Evolutionary conservation across 495 filamentous ascomycete species (phyloP), one percentile per base, ranked within the genome.

Genomic region (Ramalina intermedia): DNA sequence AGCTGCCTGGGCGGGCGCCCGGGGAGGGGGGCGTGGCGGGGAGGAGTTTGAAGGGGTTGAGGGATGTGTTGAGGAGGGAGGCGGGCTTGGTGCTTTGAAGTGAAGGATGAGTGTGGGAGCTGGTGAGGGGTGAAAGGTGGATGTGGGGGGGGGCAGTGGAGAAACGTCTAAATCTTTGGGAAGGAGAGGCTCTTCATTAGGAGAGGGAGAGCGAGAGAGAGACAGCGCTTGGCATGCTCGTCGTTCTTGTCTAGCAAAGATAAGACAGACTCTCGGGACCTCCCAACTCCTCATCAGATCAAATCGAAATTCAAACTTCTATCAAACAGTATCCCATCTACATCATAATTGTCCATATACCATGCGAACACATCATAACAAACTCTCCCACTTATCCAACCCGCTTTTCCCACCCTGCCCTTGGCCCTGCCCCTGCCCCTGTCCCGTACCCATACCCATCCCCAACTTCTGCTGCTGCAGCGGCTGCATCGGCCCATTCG

Each of bases 341-440:
- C 29, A 33, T 33, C 29, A 33, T 33, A 7, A 33, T 33, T 8
- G 12, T 7, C 7, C 29, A 33, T 24, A 4, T 24, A 24, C 23
- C 23, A 24, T 2, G 2, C 23, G 0, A 24, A 4, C 23, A 24
- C 23, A 24, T 64, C 60, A 93, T 49, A 93, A 59, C 55, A 93
- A 66, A 62, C 86, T 91, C 57, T 86, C 81, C 56, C 85, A 93
- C 57, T 81, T 82, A 62, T 87, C 85, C 59, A 93, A 65, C 7
- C 83, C 84, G 23, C 62, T 66, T 56, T 72, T 78, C 51, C 29
- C 29, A 33, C 76, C 68, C 39, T 66, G 63, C 46, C 64, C 65
- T 27, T 65, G 58, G 42, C 38, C 48, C 46, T 54, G 46, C 18
- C 18, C 18, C 18, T 20, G 18, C 18, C 18, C 2, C 1, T 43